Conservation (phyloP, 2,329 filamentous ascomycete genomes). For the Furcasterigmium sp. region DNA sequence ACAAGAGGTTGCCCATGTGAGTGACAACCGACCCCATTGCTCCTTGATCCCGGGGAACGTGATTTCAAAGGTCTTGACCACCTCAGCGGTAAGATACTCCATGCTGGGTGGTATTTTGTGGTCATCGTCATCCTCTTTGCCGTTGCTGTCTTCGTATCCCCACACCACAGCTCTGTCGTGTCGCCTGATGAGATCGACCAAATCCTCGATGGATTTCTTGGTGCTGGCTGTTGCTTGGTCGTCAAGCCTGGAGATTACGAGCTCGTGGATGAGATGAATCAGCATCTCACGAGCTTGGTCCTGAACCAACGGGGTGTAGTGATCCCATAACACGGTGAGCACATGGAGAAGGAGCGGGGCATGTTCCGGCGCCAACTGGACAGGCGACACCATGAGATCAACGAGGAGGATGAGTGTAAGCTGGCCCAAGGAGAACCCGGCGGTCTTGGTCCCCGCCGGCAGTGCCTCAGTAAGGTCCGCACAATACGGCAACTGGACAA, state of each 20-base stretch:
- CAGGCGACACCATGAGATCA: conserved; percentile 90
- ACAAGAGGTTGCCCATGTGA: conserved; percentile 96
- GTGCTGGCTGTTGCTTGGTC: conserved; percentile 56
- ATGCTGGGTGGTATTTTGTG: conserved; percentile 84
- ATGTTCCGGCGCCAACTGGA: conserved; percentile 72
- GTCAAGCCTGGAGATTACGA: conserved; percentile 77
- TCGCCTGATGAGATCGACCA: conserved; percentile 80
- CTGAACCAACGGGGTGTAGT: conserved; percentile 90
- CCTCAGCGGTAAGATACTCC: conserved; percentile 74
- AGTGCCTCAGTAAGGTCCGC: conserved; percentile 76
- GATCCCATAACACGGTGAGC: conserved; percentile 92
- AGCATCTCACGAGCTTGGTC: conserved; percentile 97
- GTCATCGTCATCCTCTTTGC: conserved; percentile 66
- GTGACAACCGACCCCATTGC: conserved; percentile 81
- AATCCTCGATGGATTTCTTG: conserved; percentile 74
- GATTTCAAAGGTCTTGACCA: conserved; percentile 79
- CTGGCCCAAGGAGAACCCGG: conserved; percentile 88
- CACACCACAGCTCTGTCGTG: conserved; percentile 84
- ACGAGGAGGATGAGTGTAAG: conserved; percentile 90
- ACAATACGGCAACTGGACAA: conserved; percentile 75
- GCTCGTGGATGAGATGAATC: conserved; percentile 92
- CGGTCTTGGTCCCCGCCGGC: conserved; percentile 84
- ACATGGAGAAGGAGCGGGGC: conserved; percentile 86
- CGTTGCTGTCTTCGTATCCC: conserved; percentile 90
- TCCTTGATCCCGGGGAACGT: conserved; percentile 84